These are phyloP conservation scores for Ascodesmis nigricans DNA, from an alignment of 495 filamentous ascomycete species.

Conservation along the genomic window DNA sequence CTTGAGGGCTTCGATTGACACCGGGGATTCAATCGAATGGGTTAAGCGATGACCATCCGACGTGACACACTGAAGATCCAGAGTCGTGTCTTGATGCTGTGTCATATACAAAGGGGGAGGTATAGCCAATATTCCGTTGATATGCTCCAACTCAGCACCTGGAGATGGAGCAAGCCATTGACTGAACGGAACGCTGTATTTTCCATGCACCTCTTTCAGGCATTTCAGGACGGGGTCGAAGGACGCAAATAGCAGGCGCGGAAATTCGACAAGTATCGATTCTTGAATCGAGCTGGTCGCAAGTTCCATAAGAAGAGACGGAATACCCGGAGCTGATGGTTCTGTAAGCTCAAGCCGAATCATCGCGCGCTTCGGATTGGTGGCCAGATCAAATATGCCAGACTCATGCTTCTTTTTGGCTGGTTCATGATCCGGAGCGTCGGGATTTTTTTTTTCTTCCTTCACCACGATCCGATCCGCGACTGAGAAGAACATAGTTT, in stretches of 20 bases:
- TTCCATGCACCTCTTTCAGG: constrained; percentile 35
- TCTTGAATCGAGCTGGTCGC: too few species aligned
- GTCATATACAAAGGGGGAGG: constrained; percentile 18
- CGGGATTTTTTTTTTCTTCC: constrained; percentile 5
- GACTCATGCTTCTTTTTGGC: constrained; percentile 8
- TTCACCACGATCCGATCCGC: constrained; percentile 18
- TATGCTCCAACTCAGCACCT: neutral
- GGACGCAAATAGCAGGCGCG: constrained; percentile 40
- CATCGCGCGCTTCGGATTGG: constrained; percentile 18
- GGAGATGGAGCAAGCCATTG: constrained; percentile 31
- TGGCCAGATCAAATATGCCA: constrained; percentile 15
- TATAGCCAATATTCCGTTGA: constrained; percentile 5
- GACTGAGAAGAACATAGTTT: constrained; percentile 34
- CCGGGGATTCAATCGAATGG: constrained; percentile 8
- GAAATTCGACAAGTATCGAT: constrained; percentile 41
- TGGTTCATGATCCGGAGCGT: constrained; percentile 2
- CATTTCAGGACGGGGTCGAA: constrained; percentile 46
- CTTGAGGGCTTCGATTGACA: constrained; percentile 4
- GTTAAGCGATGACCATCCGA: constrained; percentile 2
- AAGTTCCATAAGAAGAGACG: too few species aligned
- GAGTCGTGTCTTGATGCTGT: constrained; percentile 1
- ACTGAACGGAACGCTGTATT: constrained; percentile 34
- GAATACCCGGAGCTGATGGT: too few species aligned
- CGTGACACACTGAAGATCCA: constrained; percentile 14
- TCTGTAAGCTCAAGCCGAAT: constrained; percentile 19